Evolutionary conservation across 768 basidiomycete genomes (phyloP).

Genomic region (Tulasnella sp.): DNA sequence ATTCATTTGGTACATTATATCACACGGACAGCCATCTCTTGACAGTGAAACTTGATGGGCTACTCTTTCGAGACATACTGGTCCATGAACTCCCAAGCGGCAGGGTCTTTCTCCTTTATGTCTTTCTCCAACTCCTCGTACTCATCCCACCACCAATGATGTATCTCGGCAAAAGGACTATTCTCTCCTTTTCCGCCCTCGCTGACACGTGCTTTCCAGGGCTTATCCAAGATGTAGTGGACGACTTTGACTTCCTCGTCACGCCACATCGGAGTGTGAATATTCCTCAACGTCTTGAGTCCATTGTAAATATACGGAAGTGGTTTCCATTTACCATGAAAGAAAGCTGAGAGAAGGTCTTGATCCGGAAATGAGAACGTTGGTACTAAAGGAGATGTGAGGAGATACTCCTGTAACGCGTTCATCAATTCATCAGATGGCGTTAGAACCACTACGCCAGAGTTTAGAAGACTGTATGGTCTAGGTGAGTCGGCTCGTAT

Average conservation of each 20-base stretch:
- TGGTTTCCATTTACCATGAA: slow-evolving; percentile 64
- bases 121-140: slow-evolving; percentile 5
- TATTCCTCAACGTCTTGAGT: slow-evolving; percentile 64
- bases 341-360: slow-evolving; percentile 72
- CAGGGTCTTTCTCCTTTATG: slow-evolving; percentile 1
- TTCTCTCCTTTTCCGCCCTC: not conserved
- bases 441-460: slow-evolving; percentile 72
- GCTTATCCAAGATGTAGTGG: slow-evolving; percentile 86
- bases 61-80: slow-evolving; percentile 3
- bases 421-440: slow-evolving; percentile 50
- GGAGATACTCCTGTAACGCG: slow-evolving; percentile 43
- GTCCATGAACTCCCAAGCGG: not conserved
- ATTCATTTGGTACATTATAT: not conserved
- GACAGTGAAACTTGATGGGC: not conserved
- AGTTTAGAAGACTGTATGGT: slow-evolving; percentile 75
- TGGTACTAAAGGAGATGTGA: slow-evolving; percentile 39
- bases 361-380: slow-evolving; percentile 79
- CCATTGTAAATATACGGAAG: slow-evolving; percentile 87
- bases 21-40: not conserved
- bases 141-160: slow-evolving; percentile 12
- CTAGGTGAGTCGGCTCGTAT: slow-evolving; percentile 42
- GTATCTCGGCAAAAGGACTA: not conserved
- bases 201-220: slow-evolving; percentile 38
- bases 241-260: slow-evolving; percentile 77
- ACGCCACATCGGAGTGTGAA: slow-evolving; percentile 67